A percentile compares a stretch with the other conserved stretches of the same genome.
Conservation (phyloP, 2,329 filamentous ascomycete genomes). For the Pezicula neosporulosa region DNA sequence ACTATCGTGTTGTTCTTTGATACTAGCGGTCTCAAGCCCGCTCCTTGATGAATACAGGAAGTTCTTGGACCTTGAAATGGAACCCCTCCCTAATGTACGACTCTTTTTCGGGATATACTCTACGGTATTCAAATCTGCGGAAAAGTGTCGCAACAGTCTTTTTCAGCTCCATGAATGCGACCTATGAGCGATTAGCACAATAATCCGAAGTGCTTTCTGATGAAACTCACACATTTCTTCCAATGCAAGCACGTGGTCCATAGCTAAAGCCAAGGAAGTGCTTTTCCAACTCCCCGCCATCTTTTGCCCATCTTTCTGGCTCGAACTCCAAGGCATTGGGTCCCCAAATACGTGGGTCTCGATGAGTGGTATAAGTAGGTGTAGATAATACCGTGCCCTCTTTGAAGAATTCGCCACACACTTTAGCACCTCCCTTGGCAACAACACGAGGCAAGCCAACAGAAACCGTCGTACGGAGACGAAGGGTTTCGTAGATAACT, state of each 20-base stretch:
- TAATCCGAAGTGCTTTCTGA: neutral
- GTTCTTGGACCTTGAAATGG: constrained; percentile 24
- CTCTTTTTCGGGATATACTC: constrained; percentile 67
- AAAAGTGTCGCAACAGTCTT: constrained; percentile 67
- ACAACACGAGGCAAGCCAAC: constrained; percentile 79
- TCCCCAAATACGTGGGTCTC: constrained; percentile 68
- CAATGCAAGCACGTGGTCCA: constrained; percentile 66
- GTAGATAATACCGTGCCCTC: constrained; percentile 72
- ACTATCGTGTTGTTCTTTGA: too few species aligned
- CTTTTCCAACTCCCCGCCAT: constrained; percentile 69
- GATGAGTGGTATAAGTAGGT: constrained; percentile 77
- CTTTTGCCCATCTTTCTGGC: neutral
- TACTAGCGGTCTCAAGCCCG: neutral
- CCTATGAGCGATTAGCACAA: neutral
- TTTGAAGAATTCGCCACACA: constrained; percentile 65
- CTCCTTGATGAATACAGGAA: neutral
- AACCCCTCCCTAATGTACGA: constrained; percentile 78
- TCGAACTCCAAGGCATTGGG: constrained; percentile 63
- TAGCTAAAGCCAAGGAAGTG: constrained; percentile 72
- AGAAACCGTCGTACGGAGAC: constrained; percentile 78
- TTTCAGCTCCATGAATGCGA: constrained; percentile 79
- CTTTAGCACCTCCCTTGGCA: constrained; percentile 47
- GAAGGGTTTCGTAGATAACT: constrained; percentile 70
- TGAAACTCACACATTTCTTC: constrained; percentile 57
- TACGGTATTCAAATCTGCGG: constrained; percentile 55